Base-by-base conservation (phyloP, 495 filamentous ascomycete species). In the Talaromyces wortmannii region DNA sequence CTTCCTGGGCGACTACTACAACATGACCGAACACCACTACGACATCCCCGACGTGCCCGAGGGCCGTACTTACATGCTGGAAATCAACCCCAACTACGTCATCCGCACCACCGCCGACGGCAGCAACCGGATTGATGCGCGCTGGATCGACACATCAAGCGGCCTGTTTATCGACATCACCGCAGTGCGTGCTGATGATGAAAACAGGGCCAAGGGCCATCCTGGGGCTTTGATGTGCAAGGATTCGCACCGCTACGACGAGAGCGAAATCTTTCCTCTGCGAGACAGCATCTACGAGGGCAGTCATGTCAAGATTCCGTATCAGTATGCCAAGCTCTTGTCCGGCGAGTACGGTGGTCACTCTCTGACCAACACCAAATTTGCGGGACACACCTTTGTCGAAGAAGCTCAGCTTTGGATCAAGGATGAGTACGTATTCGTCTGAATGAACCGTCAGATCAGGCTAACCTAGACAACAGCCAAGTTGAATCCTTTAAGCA, bases 271-370 rank as follows among this genome's bases (percentile, higher is more conserved):
- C 33, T 96, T 84, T 67, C 91, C 92, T 5, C 65, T 96, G 59
- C 77, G 89, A 15, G 82, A 87, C 47, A 90, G 85, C 55, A 72
- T 78, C 56, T 96, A 92, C 61, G 91, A 96, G 70, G 88, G 81
- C 49, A 78, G 86, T 17, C 77, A 80, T 11, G 90, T 89, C 12
- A 82, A 82, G 63, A 79, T 95, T 50, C 91, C 91, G 7, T 92
- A 81, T 60, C 78, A 79, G 30, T 95, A 91, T 65, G 79, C 87
- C 11, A 74, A 79, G 55, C 75, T 96, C 23, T 73, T 96, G 55
- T 71, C 77, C 33, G 83, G 85, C 46, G 91, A 96, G 69, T 96
- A 96, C 60, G 83, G 86, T 13, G 58, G 69, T 4, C 79, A 77
- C 56, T 80, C 87, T 6, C 65, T 96, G 63, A 82, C 81, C 0